Evolutionary conservation across 2,329 filamentous ascomycete species (phyloP).

Genomic region (Elsinoe batatas): DNA sequence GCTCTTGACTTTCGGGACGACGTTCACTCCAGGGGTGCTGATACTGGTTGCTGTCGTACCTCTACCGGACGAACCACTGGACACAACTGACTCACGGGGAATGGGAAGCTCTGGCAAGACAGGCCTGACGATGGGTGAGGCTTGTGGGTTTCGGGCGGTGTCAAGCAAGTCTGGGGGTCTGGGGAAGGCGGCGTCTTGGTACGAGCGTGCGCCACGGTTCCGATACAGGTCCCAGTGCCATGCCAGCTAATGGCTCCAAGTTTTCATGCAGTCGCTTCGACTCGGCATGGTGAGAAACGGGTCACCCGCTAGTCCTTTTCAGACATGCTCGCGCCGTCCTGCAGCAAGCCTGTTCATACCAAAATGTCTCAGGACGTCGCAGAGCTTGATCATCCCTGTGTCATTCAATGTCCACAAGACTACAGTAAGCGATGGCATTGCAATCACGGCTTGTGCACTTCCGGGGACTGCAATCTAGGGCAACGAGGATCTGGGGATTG

Average conservation of each 20-base stretch:
- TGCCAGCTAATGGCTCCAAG: constrained; percentile 1
- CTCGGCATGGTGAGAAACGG: constrained; percentile 11
- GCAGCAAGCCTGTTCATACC: neutral
- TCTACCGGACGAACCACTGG: neutral
- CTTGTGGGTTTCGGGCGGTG: constrained; percentile 11
- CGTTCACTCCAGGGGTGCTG: neutral
- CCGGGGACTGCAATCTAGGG: constrained; percentile 3
- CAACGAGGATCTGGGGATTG: constrained; percentile 9
- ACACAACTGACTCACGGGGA: neutral
- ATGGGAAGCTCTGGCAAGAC: constrained; percentile 1
- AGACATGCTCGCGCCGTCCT: neutral
- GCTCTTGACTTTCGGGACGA: neutral
- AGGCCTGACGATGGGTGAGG: constrained; percentile 8
- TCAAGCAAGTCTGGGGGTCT: constrained; percentile 10
- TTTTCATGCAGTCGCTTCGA: constrained; percentile 10
- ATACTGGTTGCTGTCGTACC: constrained; percentile 4
- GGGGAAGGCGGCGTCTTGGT: constrained; percentile 7
- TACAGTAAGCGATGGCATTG: constrained; percentile 2
- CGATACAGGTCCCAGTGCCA: constrained; percentile 10
- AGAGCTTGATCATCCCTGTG: neutral
- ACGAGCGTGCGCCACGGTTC: constrained; percentile 9
- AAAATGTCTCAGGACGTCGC: constrained; percentile 6
- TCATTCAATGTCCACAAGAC: neutral
- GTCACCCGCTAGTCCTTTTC: constrained; percentile 5
- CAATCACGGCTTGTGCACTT: neutral